These are phyloP conservation scores for Leccinum disarticulatum DNA, from an alignment of 768 basidiomycete species.

Conservation along the genomic window DNA sequence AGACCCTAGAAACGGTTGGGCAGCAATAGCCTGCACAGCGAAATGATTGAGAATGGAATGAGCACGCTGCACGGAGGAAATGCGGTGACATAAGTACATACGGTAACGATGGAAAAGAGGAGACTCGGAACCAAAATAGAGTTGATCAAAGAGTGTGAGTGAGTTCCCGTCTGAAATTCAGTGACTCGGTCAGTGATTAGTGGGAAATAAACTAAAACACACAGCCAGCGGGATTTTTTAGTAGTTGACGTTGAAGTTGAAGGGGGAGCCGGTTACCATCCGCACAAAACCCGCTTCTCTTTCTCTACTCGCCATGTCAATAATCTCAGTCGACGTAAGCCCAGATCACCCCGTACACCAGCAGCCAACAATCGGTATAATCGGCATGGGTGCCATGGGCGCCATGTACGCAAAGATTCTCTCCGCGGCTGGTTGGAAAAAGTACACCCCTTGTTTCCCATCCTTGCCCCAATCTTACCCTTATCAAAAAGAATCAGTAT, in stretches of 20 bases:
- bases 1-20: slow-evolving; percentile 17
- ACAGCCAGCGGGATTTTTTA: not conserved
- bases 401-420: slow-evolving; percentile 86
- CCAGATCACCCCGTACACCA: slow-evolving; percentile 39
- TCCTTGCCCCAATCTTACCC: not conserved
- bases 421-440: slow-evolving; percentile 80
- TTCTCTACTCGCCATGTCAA: slow-evolving; percentile 12
- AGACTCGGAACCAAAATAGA: slow-evolving; percentile 20
- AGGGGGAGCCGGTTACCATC: not conserved
- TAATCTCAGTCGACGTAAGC: slow-evolving; percentile 25
- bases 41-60: slow-evolving; percentile 3
- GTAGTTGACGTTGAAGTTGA: not conserved
- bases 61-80: not conserved
- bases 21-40: slow-evolving; percentile 17
- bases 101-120: slow-evolving; percentile 4
- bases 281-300: not conserved
- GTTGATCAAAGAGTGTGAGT: slow-evolving; percentile 10
- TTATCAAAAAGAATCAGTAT: slow-evolving; percentile 69
- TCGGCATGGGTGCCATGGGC: slow-evolving; percentile 99
- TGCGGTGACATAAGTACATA: slow-evolving; percentile 23
- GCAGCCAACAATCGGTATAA: slow-evolving; percentile 85
- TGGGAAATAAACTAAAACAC: not conserved
- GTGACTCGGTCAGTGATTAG: not conserved
- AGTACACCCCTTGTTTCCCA: slow-evolving; percentile 42
- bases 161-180: slow-evolving; percentile 6